phyloP scores from a whole-genome alignment of 1,139 yeast species.

The Kodamaea ohmeri region DNA sequence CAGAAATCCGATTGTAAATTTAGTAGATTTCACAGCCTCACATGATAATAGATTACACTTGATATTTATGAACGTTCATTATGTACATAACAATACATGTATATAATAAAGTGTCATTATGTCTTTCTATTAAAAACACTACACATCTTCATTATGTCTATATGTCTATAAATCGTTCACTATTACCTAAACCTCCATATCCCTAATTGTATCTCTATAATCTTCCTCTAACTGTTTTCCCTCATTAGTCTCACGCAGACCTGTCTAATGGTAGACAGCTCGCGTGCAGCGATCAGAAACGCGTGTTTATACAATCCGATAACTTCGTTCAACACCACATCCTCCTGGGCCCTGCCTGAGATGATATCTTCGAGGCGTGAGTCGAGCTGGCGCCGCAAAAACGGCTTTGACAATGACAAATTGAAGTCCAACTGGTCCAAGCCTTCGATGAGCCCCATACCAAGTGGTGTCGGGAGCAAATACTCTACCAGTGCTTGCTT shows the following conservation, averaged over 20 bases:
- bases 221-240: too few species aligned
- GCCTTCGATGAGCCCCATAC: constrained; percentile 86
- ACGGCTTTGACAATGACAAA: constrained; percentile 83
- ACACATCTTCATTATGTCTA: too few species aligned
- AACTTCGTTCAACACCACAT: constrained; percentile 56
- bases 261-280: constrained; percentile 6
- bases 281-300: constrained; percentile 21
- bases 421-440: constrained; percentile 77
- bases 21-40: too few species aligned
- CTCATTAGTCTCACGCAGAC: constrained; percentile 8
- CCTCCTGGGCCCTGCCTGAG: constrained; percentile 54
- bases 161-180: too few species aligned
- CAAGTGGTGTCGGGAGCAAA: constrained; percentile 77
- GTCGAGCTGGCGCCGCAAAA: constrained; percentile 77
- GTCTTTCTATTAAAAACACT: neutral
- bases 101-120: too few species aligned
- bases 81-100: neutral
- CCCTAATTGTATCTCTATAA: too few species aligned
- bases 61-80: neutral
- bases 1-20: too few species aligned
- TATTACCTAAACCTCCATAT: too few species aligned
- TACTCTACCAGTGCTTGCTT: constrained; percentile 34
- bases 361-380: constrained; percentile 63
- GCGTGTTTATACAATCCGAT: constrained; percentile 63
- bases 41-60: too few species aligned